Percentiles rank a stretch among this genome's conserved stretches.
Evolutionary conservation across 495 filamentous ascomycete genomes (phyloP).

Genomic region (Hypoxylon lienhwacheense): DNA sequence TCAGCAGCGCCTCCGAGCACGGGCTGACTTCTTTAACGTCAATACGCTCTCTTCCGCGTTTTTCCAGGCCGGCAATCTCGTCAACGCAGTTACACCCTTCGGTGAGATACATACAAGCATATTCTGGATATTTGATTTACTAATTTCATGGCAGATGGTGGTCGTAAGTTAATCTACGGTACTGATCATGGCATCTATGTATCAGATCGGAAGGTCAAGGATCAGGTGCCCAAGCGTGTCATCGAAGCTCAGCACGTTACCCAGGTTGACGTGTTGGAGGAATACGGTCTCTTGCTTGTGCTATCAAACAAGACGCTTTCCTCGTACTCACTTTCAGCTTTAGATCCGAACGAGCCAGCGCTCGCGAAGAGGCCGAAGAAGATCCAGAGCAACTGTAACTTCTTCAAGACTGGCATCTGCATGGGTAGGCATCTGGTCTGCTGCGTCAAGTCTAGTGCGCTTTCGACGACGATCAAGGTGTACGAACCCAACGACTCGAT

Average conservation of each 20-base stretch:
- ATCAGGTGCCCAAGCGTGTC: conserved; percentile 73
- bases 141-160: conserved; percentile 68
- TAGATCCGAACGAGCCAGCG: conserved; percentile 76
- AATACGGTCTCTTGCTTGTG: conserved; percentile 89
- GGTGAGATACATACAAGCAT: conserved; percentile 57
- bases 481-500: conserved; percentile 94
- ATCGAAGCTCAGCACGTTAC: conserved; percentile 87
- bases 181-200: conserved; percentile 93
- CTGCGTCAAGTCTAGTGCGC: conserved; percentile 85
- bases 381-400: conserved; percentile 95
- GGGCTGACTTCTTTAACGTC: conserved; percentile 92
- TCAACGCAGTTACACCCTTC: conserved; percentile 90
- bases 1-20: conserved; percentile 78
- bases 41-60: conserved; percentile 81
- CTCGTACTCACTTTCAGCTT: conserved; percentile 82
- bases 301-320: conserved; percentile 87
- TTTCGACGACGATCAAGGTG: conserved; percentile 95
- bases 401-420: conserved; percentile 96
- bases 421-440: conserved; percentile 92
- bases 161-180: conserved; percentile 88
- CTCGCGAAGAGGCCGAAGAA: conserved; percentile 89
- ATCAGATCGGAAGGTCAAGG: conserved; percentile 83
- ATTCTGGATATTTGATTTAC: conserved; percentile 13
- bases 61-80: conserved; percentile 77
- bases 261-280: conserved; percentile 93